phyloP scores from a whole-genome alignment of 208 protist genomes.

The Wallacemonas sp. region DNA sequence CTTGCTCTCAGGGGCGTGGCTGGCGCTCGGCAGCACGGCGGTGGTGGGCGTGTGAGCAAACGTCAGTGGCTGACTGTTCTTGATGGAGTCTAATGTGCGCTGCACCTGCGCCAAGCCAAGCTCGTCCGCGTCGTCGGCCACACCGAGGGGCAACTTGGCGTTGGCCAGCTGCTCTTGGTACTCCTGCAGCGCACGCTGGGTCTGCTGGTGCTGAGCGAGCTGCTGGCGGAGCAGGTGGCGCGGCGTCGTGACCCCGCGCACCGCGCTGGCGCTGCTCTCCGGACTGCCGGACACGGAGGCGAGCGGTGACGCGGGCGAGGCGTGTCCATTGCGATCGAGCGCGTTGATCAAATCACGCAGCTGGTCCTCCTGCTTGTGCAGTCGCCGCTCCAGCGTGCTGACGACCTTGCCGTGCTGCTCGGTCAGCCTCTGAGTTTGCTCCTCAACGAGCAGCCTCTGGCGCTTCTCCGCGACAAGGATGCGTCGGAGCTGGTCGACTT shows the following conservation, averaged over 20 bases:
- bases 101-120: conserved; percentile 31
- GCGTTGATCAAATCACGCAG: conserved; percentile 56
- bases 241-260: conserved; percentile 33
- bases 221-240: conserved; percentile 63
- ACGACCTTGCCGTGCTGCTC: conserved; percentile 84
- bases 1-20: neutral
- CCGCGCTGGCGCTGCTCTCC: conserved; percentile 5
- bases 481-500: conserved; percentile 42
- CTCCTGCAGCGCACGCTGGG: conserved; percentile 45
- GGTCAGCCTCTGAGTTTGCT: conserved; percentile 79
- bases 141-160: conserved; percentile 13
- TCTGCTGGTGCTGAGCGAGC: conserved; percentile 65
- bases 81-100: conserved; percentile 35
- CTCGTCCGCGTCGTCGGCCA: conserved; percentile 28
- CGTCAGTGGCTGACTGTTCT: conserved; percentile 34
- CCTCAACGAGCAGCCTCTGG: conserved; percentile 81
- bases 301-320: neutral
- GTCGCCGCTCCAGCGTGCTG: conserved; percentile 62
- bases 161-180: conserved; percentile 39
- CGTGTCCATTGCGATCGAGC: conserved; percentile 32
- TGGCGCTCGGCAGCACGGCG: neutral
- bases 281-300: conserved; percentile 10
- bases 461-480: conserved; percentile 71
- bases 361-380: conserved; percentile 79
- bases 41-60: conserved; percentile 15